phyloP scores from a whole-genome alignment of 805 yeast species.

The Kluyveromyces lactis region DNA sequence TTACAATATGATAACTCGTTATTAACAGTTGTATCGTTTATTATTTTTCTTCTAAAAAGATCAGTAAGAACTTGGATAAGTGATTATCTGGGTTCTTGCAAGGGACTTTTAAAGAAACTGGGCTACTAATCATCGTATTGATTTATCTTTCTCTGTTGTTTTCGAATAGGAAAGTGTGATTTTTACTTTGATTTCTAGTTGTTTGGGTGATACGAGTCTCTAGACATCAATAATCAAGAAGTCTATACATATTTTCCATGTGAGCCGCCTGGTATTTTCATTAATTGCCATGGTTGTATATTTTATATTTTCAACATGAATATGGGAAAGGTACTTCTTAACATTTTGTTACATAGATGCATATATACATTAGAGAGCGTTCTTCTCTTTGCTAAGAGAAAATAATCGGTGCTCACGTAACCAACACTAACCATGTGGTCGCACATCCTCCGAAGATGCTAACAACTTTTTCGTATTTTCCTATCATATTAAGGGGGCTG shows the following conservation, averaged over 20 bases:
- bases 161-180: too few species aligned
- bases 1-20: too few species aligned
- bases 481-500: slow-evolving; percentile 16
- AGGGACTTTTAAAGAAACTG: too few species aligned
- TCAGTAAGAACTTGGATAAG: too few species aligned
- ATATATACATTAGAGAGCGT: slow-evolving; percentile 6
- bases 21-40: too few species aligned
- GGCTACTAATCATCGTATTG: too few species aligned
- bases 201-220: slow-evolving; percentile 7
- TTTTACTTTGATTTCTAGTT: too few species aligned
- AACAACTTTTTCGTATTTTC: slow-evolving; percentile 22
- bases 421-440: slow-evolving; percentile 50
- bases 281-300: slow-evolving; percentile 26
- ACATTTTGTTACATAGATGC: slow-evolving; percentile 35
- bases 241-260: slow-evolving; percentile 77
- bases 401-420: too few species aligned
- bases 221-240: slow-evolving; percentile 42
- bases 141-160: too few species aligned
- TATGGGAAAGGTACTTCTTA: slow-evolving; percentile 73
- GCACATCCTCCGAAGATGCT: slow-evolving; percentile 57
- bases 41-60: too few species aligned
- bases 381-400: too few species aligned
- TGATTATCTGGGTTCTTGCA: too few species aligned
- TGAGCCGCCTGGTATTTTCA: slow-evolving; percentile 22
- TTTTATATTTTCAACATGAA: slow-evolving; percentile 44